Evolutionary conservation across 2,329 filamentous ascomycete genomes (phyloP), one percentile per base, ranked within the genome.

Genomic region (Diaporthe destruens): DNA sequence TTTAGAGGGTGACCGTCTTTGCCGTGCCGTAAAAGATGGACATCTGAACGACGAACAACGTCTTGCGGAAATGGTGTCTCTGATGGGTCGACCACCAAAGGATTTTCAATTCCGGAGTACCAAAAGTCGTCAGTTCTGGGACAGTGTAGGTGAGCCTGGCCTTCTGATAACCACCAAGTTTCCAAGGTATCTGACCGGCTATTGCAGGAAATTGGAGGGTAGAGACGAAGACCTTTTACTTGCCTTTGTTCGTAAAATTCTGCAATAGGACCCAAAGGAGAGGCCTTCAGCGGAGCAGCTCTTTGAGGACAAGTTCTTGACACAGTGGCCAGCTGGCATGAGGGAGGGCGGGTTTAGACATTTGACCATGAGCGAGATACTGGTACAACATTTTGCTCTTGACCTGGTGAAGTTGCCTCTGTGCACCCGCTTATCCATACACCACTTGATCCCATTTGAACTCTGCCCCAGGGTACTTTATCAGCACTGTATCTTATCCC

Each of bases 21-120:
- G 81, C 69, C 74, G 74, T 44, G 75, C 77, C 76, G 51, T 71
- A 49, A 66, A 75, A 74, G 57, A 78, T 51, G 63, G 75, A 14
- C 44, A 75, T 57, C 55, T 80, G 59, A 44, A 77, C 68, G 72
- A 78, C 68, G 76, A 78, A 23, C 76, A 79, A 42, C 79, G 82
- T 39, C 76, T 82, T 59, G 80, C 78, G 1, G 77, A 79, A 59
- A 82, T 84, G 78, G 78, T 84, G 6, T 80, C 82, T 3, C 71
- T 84, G 9, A 76, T 85, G 71, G 82, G 82, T 0, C 79, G 77
- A 1, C 83, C 82, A 2, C 80, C 80, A 2, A 75, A 72, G 59
- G 76, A 78, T 2, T 81, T 84, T 53, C 63, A 84, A 53, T 56
- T 78, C 61, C 76, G 80, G 2, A 83, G 80, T 54, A 75, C 77